phyloP scores from a whole-genome alignment of 2,329 filamentous ascomycete genomes.

The Fusarium udum region DNA sequence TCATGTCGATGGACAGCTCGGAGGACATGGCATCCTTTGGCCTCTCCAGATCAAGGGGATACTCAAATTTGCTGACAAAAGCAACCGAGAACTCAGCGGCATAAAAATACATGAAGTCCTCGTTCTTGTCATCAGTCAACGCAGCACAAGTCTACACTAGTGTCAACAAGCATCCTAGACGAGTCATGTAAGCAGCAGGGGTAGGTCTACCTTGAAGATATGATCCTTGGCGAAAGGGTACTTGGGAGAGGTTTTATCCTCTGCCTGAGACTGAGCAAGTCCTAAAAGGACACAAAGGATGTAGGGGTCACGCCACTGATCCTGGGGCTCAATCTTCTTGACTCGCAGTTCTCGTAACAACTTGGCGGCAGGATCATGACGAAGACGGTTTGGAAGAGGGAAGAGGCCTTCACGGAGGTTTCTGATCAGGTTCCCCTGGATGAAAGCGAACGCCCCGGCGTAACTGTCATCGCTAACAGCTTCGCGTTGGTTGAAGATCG shows the following conservation, averaged over 20 bases:
- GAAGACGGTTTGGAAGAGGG: conserved; percentile 23
- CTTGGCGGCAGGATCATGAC: conserved; percentile 30
- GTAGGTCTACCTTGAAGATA: conserved; percentile 27
- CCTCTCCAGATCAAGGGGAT: conserved; percentile 17
- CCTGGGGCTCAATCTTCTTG: conserved; percentile 31
- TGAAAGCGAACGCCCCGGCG: conserved; percentile 34
- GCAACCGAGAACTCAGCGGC: conserved; percentile 19
- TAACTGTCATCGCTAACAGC: background rate
- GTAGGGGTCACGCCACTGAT: conserved; percentile 38
- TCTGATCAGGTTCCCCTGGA: conserved; percentile 36
- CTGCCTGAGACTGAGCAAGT: conserved; percentile 37
- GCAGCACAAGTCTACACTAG: conserved; percentile 21
- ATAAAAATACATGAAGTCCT: conserved; percentile 37
- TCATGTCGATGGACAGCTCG: conserved; percentile 16
- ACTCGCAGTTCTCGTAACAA: conserved; percentile 22
- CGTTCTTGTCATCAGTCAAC: conserved; percentile 30
- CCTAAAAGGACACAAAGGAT: conserved; percentile 39
- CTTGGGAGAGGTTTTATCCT: background rate
- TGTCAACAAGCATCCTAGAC: background rate
- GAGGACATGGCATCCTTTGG: background rate
- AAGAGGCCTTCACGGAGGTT: conserved; percentile 31
- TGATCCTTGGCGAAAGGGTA: background rate
- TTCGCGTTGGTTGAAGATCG: conserved; percentile 25
- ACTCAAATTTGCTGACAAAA: conserved; percentile 40
- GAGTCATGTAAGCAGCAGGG: background rate